These are phyloP conservation scores for Backusella sp. DNA, from an alignment of 192 early-diverging fungal species.

Conservation along the genomic window DNA sequence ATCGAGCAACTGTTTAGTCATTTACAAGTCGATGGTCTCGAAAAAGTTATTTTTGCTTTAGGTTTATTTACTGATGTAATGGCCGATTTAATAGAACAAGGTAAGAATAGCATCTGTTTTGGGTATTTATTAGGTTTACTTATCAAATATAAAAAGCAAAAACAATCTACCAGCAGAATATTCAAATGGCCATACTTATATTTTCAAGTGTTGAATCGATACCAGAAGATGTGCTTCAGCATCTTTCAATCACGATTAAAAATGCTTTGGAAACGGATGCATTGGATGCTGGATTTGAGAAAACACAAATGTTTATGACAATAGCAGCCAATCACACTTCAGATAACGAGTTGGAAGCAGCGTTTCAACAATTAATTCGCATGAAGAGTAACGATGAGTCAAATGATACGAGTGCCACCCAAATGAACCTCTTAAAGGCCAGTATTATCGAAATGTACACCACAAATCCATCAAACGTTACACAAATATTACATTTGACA, in stretches of 20 bases:
- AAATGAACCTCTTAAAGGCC: conserved; percentile 47
- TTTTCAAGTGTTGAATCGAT: conserved; percentile 38
- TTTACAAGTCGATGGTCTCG: conserved; percentile 15
- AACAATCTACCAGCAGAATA: conserved; percentile 9
- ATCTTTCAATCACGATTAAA: conserved; percentile 57
- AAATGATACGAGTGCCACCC: neutral
- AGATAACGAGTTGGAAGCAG: neutral
- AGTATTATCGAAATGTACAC: conserved; percentile 70
- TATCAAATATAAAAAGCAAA: conserved; percentile 6
- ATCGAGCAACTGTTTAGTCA: neutral
- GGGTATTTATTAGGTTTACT: too few relatives aligned
- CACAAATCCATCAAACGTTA: conserved; percentile 52
- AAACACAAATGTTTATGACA: neutral
- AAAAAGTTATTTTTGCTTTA: conserved; percentile 4
- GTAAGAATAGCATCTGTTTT: neutral
- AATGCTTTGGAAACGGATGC: neutral
- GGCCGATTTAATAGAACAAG: neutral
- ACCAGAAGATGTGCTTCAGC: conserved; percentile 56
- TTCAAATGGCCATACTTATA: conserved; percentile 18
- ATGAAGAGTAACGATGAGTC: neutral
- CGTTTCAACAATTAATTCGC: neutral
- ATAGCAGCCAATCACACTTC: neutral
- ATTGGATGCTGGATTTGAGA: neutral
- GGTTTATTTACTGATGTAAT: conserved; percentile 4
- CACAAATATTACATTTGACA: conserved; percentile 69